Percentiles rank a stretch among this genome's conserved stretches.
These are phyloP conservation scores for Amphibolis antarctica DNA, from an alignment of 106 monocot species.

Conservation along the genomic window DNA sequence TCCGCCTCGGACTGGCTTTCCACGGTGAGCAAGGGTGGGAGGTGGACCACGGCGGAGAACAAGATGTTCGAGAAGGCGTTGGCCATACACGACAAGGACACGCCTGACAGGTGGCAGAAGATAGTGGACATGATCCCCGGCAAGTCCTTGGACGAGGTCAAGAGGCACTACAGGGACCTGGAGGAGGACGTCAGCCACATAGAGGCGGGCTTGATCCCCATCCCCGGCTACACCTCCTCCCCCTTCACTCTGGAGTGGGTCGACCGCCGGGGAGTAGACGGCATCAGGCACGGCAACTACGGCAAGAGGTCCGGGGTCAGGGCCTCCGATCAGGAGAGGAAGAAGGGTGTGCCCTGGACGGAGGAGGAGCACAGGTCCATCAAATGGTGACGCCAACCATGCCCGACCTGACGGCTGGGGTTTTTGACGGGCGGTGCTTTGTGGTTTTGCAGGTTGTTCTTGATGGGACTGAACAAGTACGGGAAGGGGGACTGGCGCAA, in stretches of 20 bases:
- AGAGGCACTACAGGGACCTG: slow-evolving; percentile 47
- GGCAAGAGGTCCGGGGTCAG: slow-evolving; percentile 1
- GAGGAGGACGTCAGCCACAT: slow-evolving; percentile 57
- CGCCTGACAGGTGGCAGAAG: slow-evolving; percentile 46
- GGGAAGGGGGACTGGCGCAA: slow-evolving; percentile 91
- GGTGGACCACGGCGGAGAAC: slow-evolving; percentile 68
- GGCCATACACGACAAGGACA: slow-evolving; percentile 39
- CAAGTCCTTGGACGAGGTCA: slow-evolving; percentile 42
- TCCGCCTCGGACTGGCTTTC: slow-evolving; percentile 25
- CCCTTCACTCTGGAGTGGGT: slow-evolving; percentile 9
- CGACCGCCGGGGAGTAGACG: slow-evolving; percentile 1
- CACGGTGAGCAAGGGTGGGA: slow-evolving; percentile 5
- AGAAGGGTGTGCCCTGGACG: slow-evolving; percentile 27
- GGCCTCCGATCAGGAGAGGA: slow-evolving; percentile 17
- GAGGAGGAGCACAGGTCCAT: slow-evolving; percentile 22
- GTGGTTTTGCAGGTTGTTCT: slow-evolving; percentile 40
- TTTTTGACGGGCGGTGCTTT: neutral
- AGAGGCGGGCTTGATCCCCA: slow-evolving; percentile 26
- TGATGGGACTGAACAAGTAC: slow-evolving; percentile 78
- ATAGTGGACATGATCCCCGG: slow-evolving; percentile 53
- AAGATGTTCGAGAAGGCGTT: slow-evolving; percentile 74
- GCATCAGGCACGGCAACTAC: slow-evolving; percentile 6
- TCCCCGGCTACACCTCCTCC: slow-evolving; percentile 12
- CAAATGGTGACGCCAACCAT: neutral
- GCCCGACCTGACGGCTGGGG: neutral